These are phyloP conservation scores for Cylindrotheca fusiformis DNA, from an alignment of 108 stramenopile species.

Conservation along the genomic window DNA sequence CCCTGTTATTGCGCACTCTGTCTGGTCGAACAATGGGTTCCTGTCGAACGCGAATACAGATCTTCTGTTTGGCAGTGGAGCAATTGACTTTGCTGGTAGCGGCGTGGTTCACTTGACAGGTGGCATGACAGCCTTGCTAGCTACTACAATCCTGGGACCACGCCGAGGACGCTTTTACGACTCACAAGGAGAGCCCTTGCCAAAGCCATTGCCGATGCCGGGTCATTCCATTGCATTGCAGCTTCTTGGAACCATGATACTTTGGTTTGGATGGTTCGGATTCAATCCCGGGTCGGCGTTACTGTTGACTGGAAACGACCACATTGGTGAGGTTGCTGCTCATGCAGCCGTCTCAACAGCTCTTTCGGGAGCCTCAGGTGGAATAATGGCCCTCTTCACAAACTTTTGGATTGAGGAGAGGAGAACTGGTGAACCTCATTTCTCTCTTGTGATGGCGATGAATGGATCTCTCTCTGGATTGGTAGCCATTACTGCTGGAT, in stretches of 20 bases:
- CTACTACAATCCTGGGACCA: constrained; percentile 50
- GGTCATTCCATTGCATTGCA: constrained; percentile 77
- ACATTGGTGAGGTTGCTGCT: constrained; percentile 52
- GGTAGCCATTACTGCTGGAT: constrained; percentile 85
- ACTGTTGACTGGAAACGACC: constrained; percentile 35
- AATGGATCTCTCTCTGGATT: constrained; percentile 71
- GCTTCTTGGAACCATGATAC: constrained; percentile 67
- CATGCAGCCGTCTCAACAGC: constrained; percentile 78
- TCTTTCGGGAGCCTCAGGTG: constrained; percentile 53
- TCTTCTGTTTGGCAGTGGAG: constrained; percentile 44
- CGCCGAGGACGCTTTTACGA: constrained; percentile 55
- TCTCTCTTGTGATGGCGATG: constrained; percentile 46
- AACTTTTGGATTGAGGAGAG: constrained; percentile 41
- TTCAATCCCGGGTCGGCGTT: constrained; percentile 91
- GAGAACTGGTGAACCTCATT: constrained; percentile 46
- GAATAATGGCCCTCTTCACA: constrained; percentile 45
- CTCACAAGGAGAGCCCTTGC: constrained; percentile 48
- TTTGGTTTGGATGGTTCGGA: constrained; percentile 93
- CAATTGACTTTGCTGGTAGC: constrained; percentile 79
- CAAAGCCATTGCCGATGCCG: constrained; percentile 48
- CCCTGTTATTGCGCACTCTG: constrained; percentile 75
- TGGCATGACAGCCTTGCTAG: constrained; percentile 62
- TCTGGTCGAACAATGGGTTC: constrained; percentile 83
- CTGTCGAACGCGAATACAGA: constrained; percentile 52
- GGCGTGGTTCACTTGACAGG: constrained; percentile 78